Conservation (phyloP, 768 basidiomycete genomes). For the Podaxis pistillaris region DNA sequence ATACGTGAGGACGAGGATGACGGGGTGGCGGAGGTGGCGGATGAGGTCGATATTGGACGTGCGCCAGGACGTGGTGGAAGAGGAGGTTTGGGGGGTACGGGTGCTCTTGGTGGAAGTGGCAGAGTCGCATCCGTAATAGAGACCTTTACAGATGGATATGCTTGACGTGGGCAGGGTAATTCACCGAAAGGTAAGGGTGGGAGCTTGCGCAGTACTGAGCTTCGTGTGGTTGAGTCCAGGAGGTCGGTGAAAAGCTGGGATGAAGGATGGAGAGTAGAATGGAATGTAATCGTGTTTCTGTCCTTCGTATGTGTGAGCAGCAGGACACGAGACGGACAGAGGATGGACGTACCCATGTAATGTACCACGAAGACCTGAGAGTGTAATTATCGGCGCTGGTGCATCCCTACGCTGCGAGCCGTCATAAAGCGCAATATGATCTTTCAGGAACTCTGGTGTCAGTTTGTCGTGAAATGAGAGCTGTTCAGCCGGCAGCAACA, state of each 20-base stretch:
- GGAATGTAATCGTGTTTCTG: slow-evolving; percentile 41
- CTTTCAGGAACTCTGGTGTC: slow-evolving; percentile 74
- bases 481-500: slow-evolving; percentile 75
- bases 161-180: slow-evolving; percentile 28
- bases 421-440: slow-evolving; percentile 76
- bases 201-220: slow-evolving; percentile 35
- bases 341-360: slow-evolving; percentile 51
- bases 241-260: slow-evolving; percentile 41
- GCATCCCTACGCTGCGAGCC: slow-evolving; percentile 34
- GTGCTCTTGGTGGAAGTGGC: slow-evolving; percentile 48
- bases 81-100: slow-evolving; percentile 28
- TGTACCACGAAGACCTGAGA: slow-evolving; percentile 81
- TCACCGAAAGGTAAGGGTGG: slow-evolving; percentile 49
- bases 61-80: neutral
- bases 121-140: slow-evolving; percentile 42
- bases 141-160: slow-evolving; percentile 49
- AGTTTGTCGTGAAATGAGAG: slow-evolving; percentile 50
- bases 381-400: slow-evolving; percentile 58
- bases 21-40: slow-evolving; percentile 7
- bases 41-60: neutral
- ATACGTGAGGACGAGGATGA: slow-evolving; percentile 42
- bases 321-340: neutral
- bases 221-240: slow-evolving; percentile 31
- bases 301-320: slow-evolving; percentile 12
- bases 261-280: slow-evolving; percentile 40